Percentiles rank a stretch among this genome's conserved stretches.
Evolutionary conservation across 305 asterid genomes (phyloP).

Genomic region (Nicotiana rustica): DNA sequence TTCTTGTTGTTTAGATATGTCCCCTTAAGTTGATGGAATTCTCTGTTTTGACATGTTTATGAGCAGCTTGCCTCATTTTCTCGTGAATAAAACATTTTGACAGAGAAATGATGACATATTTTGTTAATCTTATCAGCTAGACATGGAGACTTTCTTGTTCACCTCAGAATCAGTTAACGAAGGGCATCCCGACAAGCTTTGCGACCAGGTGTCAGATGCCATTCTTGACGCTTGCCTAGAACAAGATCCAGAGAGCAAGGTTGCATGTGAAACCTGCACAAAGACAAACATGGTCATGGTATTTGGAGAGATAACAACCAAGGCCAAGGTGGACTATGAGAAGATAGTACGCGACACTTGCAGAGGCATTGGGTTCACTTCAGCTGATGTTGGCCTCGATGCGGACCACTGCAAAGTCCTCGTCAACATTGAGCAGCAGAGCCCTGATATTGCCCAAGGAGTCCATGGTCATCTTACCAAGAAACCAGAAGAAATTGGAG

Average conservation of each 20-base stretch:
- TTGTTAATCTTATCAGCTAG: conserved; percentile 20
- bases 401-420: conserved; percentile 49
- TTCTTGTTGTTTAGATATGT: not conserved
- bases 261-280: conserved; percentile 48
- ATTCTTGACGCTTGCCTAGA: conserved; percentile 49
- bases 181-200: conserved; percentile 49
- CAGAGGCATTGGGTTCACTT: conserved; percentile 47
- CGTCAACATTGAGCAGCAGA: conserved; percentile 49
- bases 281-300: conserved; percentile 49
- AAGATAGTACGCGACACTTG: conserved; percentile 50
- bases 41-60: not conserved
- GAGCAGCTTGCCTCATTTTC: not conserved
- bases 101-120: not conserved
- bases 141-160: conserved; percentile 48
- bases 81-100: conserved; percentile 17
- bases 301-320: conserved; percentile 47
- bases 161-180: conserved; percentile 48
- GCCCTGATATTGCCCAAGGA: conserved; percentile 49
- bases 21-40: not conserved
- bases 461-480: conserved; percentile 49
- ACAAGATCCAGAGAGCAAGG: conserved; percentile 49
- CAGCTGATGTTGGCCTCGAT: conserved; percentile 48
- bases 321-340: conserved; percentile 44
- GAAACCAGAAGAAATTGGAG: conserved; percentile 49
- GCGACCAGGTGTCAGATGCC: conserved; percentile 50